Evolutionary conservation across 176 grass and related monocot genomes (phyloP), one percentile per base, ranked within the genome.

Genomic region (Aegilops tauschii): DNA sequence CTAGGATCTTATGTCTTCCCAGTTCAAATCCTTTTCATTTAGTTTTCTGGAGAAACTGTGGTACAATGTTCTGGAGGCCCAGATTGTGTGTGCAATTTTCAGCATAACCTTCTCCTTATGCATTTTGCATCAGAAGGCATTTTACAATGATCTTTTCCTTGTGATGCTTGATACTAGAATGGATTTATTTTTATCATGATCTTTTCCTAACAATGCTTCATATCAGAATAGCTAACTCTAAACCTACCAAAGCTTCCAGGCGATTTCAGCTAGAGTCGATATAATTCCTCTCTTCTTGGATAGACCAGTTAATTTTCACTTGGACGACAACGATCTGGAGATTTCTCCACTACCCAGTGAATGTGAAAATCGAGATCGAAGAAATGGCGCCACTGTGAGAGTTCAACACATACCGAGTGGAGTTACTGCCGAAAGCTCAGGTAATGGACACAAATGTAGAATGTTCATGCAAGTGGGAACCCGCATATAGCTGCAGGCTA

Each of bases 241-340:
- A 77, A 76, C 67, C 61, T 81, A 81, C 81, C 72, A 84, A 92
- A 90, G 84, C 85, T 86, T 92, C 75, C 93, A 95, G 93, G 84
- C 86, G 72, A 86, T 77, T 68, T 94, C 92, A 27, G 92, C 90
- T 80, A 84, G 40, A 73, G 94, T 98, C 37, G 90, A 98, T 68
- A 84, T 98, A 86, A 91, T 96, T 85, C 96, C 96, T 73, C 83
- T 96, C 27, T 96, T 96, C 88, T 91, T 98, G 61, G 90, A 92
- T 85, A 86, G 86, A 84, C 65, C 87, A 61, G 28, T 91, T 74
- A 70, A 87, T 81, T 64, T 94, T 84, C 75, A 89, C 56, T 80
- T 98, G 56, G 88, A 93, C 28, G 88, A 96, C 54, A 65, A 73
- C 34, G 92, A 96, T 91, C 44, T 98, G 35, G 80, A 96, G 45